Base-by-base conservation (phyloP, 2,329 filamentous ascomycete genomes). In the Clathrospora elynae region DNA sequence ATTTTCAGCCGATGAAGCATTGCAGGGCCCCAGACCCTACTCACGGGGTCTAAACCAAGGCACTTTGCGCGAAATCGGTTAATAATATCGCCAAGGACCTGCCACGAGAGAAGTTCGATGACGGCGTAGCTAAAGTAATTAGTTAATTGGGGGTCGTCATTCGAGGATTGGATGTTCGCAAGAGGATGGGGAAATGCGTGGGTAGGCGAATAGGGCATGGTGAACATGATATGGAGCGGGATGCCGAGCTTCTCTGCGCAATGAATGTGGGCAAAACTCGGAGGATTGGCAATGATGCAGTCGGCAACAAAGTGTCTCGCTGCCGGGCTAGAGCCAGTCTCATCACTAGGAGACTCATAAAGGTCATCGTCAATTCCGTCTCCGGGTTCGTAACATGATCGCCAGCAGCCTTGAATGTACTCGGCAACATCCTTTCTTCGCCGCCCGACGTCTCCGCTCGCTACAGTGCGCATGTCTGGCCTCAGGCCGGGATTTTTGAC, bases 251-350 rank as follows among this genome's bases (percentile, higher is more conserved):
- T 85, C 68, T 89, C 83, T 0, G 86, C 86, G 46, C 85, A 79
- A 57, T 89, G 86, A 2, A 89, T 76, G 59, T 90, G 86, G 0
- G 85, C 86, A 67, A 88, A 89, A 59, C 84, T 87, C 0, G 86
- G 86, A 1, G 86, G 86, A 47, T 90, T 90, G 1, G 87, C 86
- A 55, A 90, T 88, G 53, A 90, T 89, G 86, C 51, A 55, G 68
- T 89, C 88, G 0, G 89, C 89, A 24, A 95, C 83, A 61, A 95
- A 95, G 1, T 87, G 87, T n/a, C n/a, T n/a, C n/a, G n/a, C n/a
- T n/a, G n/a, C n/a, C n/a, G n/a, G n/a, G n/a, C n/a, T n/a, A n/a
- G n/a, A n/a, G n/a, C n/a, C n/a, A n/a, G n/a, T n/a, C n/a, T n/a
- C n/a, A n/a, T n/a, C n/a, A n/a, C n/a, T n/a, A n/a, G n/a, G n/a